Conservation (phyloP, 768 basidiomycete species). For the Boletus vinaceobasis region DNA sequence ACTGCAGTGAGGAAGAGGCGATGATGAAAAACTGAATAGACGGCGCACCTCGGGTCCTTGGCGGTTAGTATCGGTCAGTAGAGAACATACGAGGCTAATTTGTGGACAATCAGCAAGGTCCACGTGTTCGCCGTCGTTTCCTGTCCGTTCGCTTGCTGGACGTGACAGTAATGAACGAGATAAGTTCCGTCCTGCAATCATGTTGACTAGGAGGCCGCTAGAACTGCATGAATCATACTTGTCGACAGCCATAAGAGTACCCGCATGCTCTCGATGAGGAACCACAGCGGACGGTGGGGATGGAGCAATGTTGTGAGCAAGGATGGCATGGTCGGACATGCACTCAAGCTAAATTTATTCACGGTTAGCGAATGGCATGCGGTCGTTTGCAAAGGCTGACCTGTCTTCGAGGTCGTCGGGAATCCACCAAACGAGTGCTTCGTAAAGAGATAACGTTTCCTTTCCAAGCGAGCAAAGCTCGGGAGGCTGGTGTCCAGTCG, state of each 20-base stretch:
- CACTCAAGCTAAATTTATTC: conserved; percentile 32
- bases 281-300: conserved; percentile 46
- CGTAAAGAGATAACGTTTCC: conserved; percentile 47
- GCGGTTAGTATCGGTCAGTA: conserved; percentile 42
- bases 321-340: conserved; percentile 38
- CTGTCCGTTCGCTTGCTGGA: conserved; percentile 24
- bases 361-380: background rate
- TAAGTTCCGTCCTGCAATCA: conserved; percentile 40
- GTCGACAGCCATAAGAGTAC: conserved; percentile 53
- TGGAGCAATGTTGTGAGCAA: conserved; percentile 49
- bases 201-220: conserved; percentile 4
- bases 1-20: background rate
- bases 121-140: conserved; percentile 17
- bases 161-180: conserved; percentile 42
- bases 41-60: conserved; percentile 40
- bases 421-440: conserved; percentile 49
- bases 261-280: conserved; percentile 48
- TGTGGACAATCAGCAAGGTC: conserved; percentile 36
- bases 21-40: background rate
- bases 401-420: conserved; percentile 40
- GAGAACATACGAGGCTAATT: conserved; percentile 48
- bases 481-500: conserved; percentile 21
- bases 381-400: conserved; percentile 19
- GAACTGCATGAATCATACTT: conserved; percentile 23
- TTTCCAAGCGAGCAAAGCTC: conserved; percentile 34